Percentiles rank a stretch among this genome's conserved stretches.
phyloP scores from a whole-genome alignment of 2,329 filamentous ascomycete species.

The Myriosclerotinia scirpicola region DNA sequence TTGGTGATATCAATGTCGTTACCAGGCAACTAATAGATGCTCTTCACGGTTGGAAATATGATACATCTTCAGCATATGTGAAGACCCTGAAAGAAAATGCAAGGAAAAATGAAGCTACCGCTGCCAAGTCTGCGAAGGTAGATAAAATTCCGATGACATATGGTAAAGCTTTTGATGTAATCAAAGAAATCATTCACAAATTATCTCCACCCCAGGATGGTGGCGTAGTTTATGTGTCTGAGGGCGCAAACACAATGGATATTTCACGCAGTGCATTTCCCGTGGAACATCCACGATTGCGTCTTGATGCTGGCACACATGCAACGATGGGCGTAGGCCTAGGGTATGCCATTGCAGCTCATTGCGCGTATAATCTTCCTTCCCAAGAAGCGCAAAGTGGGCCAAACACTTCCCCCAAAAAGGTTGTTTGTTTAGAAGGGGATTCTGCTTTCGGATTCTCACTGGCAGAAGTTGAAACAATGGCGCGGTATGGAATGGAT shows the following conservation, averaged over 20 bases:
- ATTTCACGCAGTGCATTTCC: slow-evolving; percentile 56
- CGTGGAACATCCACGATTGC: slow-evolving; percentile 53
- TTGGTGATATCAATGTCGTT: slow-evolving; percentile 53
- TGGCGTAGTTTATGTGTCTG: slow-evolving; percentile 55
- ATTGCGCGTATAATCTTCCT: slow-evolving; percentile 53
- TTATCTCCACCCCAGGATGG: slow-evolving; percentile 48
- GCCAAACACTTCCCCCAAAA: slow-evolving; percentile 43
- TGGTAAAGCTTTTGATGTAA: slow-evolving; percentile 52
- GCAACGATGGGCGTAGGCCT: slow-evolving; percentile 61
- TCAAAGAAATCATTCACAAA: slow-evolving; percentile 50
- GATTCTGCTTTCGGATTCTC: slow-evolving; percentile 58
- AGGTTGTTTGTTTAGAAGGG: slow-evolving; percentile 56
- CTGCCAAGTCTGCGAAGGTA: slow-evolving; percentile 45
- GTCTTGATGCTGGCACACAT: slow-evolving; percentile 58
- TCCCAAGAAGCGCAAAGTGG: slow-evolving; percentile 41
- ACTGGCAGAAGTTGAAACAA: slow-evolving; percentile 56
- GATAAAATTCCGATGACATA: slow-evolving; percentile 50
- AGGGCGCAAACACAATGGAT: slow-evolving; percentile 62
- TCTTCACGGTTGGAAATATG: slow-evolving; percentile 48
- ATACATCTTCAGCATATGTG: slow-evolving; percentile 41
- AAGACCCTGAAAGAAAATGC: slow-evolving; percentile 42
- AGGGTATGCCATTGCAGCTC: slow-evolving; percentile 57
- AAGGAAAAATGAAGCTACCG: slow-evolving; percentile 49
- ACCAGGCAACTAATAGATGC: slow-evolving; percentile 47
- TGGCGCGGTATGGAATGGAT: slow-evolving; percentile 55